phyloP scores from a whole-genome alignment of 2,329 filamentous ascomycete species.

The Microdochium bolleyi region DNA sequence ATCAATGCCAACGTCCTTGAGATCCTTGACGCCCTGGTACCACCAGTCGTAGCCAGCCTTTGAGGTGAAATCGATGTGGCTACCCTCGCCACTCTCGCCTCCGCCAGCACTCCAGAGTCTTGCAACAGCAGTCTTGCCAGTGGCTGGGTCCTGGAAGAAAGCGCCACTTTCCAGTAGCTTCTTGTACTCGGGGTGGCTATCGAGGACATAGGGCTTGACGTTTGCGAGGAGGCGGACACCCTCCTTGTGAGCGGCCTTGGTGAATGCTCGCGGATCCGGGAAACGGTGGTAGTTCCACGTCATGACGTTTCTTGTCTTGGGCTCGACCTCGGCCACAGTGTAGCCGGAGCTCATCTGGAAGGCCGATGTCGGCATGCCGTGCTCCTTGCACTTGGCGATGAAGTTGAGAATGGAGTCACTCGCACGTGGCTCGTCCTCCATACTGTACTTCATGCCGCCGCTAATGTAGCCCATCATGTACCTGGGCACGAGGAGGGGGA shows the following conservation, averaged over 20 bases:
- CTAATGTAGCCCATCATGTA: conserved; percentile 69
- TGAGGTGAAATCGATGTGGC: conserved; percentile 68
- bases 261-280: conserved; percentile 57
- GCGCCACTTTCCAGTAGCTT: conserved; percentile 50
- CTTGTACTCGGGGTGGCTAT: conserved; percentile 58
- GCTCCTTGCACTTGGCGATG: conserved; percentile 49
- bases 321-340: conserved; percentile 57
- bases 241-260: conserved; percentile 50
- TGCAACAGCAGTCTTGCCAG: conserved; percentile 44
- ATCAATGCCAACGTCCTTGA: conserved; percentile 58
- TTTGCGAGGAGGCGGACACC: conserved; percentile 65
- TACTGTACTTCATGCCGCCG: conserved; percentile 50
- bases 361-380: conserved; percentile 63
- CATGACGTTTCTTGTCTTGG: conserved; percentile 64
- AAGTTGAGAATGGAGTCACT: conserved; percentile 54
- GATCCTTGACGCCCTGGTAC: conserved; percentile 56
- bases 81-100: conserved; percentile 60
- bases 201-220: conserved; percentile 65
- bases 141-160: conserved; percentile 54
- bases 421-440: conserved; percentile 41
- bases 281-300: conserved; percentile 67
- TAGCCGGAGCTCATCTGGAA: conserved; percentile 70
- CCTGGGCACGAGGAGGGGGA: conserved; percentile 58
- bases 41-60: conserved; percentile 61
- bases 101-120: conserved; percentile 67